phyloP scores from a whole-genome alignment of 2,329 filamentous ascomycete genomes.

The Aurifilum marmelostoma region DNA sequence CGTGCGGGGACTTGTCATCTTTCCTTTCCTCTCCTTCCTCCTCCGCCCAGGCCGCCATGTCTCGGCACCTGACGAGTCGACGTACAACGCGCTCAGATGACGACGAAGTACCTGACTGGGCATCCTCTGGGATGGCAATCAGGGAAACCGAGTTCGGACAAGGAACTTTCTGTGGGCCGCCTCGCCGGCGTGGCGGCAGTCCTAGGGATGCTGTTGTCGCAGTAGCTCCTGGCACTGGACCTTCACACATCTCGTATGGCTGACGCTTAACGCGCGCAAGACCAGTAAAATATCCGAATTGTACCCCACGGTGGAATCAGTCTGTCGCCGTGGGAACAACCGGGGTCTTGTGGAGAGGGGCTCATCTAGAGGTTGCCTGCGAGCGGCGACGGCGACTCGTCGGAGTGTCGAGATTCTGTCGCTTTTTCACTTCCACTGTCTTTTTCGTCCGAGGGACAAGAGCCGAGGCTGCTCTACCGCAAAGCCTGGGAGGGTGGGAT shows the following conservation, averaged over 20 bases:
- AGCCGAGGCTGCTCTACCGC: slow-evolving; percentile 24
- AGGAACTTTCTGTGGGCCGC: slow-evolving; percentile 15
- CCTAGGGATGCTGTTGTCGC: not conserved
- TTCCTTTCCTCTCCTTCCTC: not conserved
- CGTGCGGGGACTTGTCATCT: slow-evolving; percentile 21
- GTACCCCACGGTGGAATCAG: slow-evolving; percentile 19
- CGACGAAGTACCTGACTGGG: not conserved
- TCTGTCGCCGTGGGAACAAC: slow-evolving; percentile 19
- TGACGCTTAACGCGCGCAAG: slow-evolving; percentile 22
- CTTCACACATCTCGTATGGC: not conserved
- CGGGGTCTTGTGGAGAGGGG: slow-evolving; percentile 21
- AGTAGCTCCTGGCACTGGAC: slow-evolving; percentile 6
- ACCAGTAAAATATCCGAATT: slow-evolving; percentile 15
- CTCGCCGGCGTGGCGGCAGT: slow-evolving; percentile 20
- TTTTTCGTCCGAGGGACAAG: not conserved
- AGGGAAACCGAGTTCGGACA: not conserved
- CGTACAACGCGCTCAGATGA: slow-evolving; percentile 8
- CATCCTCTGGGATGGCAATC: not conserved
- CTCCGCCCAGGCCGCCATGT: not conserved
- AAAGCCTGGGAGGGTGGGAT: slow-evolving; percentile 28
- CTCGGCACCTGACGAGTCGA: not conserved
- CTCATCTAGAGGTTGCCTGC: slow-evolving; percentile 7
- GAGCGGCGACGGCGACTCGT: slow-evolving; percentile 9
- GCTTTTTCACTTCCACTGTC: not conserved
- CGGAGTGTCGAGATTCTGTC: not conserved